phyloP scores from a whole-genome alignment of 257 asterid genomes.

The Solanum gandarillasii region DNA sequence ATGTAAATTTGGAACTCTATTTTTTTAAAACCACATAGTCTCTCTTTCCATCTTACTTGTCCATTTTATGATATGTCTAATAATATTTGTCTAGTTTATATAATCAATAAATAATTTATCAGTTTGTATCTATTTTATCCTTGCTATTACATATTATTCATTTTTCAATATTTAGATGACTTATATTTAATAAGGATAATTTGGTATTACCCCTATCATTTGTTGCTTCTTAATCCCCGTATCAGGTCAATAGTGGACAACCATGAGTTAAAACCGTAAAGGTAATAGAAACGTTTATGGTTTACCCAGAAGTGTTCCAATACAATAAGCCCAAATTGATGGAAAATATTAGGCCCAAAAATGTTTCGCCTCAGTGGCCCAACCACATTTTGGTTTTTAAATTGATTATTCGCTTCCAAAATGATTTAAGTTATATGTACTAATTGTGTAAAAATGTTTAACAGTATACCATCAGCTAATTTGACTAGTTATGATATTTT shows the following conservation, averaged over 20 bases:
- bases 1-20: not conserved
- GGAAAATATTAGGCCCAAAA: not conserved
- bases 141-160: too few relatives aligned
- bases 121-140: too few relatives aligned
- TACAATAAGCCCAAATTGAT: not conserved
- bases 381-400: not conserved
- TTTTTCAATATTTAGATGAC: too few relatives aligned
- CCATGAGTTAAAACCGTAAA: too few relatives aligned
- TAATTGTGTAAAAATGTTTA: not conserved
- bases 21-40: not conserved
- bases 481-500: not conserved
- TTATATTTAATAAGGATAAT: too few relatives aligned
- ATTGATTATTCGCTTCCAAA: not conserved
- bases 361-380: not conserved
- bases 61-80: too few relatives aligned
- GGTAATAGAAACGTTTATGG: too few relatives aligned
- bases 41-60: not conserved
- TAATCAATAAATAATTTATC: too few relatives aligned
- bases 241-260: too few relatives aligned
- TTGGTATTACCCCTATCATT: not conserved
- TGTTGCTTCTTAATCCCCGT: too few relatives aligned
- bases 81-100: too few relatives aligned
- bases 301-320: too few relatives aligned
- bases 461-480: not conserved
- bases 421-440: not conserved